Evolutionary conservation across 192 early-diverging fungal genomes (phyloP).

Genomic region (Blastocladiella britannica): DNA sequence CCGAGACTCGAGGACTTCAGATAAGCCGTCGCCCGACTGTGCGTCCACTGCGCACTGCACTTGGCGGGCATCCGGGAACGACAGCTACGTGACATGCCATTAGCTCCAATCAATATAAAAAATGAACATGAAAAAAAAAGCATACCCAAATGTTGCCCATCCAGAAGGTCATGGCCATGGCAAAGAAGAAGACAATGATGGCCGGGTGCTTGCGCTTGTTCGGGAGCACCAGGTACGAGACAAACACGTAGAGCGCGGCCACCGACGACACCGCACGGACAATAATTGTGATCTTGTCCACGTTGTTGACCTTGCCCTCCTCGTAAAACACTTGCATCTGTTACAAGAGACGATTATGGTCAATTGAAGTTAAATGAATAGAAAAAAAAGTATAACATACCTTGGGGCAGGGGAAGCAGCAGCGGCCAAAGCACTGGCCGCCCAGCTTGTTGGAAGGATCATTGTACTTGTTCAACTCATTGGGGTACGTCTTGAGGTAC

Average conservation of each 20-base stretch:
- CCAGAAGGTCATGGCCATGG: not conserved
- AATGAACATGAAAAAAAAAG: no score
- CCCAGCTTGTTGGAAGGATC: no score
- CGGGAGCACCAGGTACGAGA: not conserved
- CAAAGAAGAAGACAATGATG: not conserved
- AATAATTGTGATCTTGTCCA: not conserved
- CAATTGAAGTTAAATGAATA: no score
- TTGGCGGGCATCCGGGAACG: not conserved
- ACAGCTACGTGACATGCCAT: no score
- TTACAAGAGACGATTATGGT: no score
- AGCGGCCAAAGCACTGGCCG: not conserved
- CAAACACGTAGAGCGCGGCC: not conserved
- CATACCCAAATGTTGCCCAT: not conserved
- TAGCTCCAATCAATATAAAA: no score
- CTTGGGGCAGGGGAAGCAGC: not conserved
- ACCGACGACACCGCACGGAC: not conserved
- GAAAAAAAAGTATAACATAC: no score
- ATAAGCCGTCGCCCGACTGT: not conserved
- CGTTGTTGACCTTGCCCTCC: not conserved
- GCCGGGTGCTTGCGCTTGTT: not conserved
- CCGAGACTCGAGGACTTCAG: not conserved
- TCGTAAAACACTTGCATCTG: not conserved
- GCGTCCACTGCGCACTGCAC: not conserved
- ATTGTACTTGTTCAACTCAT: not conserved
- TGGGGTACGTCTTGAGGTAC: not conserved